Percentiles rank a stretch among this genome's conserved stretches.
phyloP scores from a whole-genome alignment of 2,329 filamentous ascomycete species.

The Coniochaeta ligniaria region DNA sequence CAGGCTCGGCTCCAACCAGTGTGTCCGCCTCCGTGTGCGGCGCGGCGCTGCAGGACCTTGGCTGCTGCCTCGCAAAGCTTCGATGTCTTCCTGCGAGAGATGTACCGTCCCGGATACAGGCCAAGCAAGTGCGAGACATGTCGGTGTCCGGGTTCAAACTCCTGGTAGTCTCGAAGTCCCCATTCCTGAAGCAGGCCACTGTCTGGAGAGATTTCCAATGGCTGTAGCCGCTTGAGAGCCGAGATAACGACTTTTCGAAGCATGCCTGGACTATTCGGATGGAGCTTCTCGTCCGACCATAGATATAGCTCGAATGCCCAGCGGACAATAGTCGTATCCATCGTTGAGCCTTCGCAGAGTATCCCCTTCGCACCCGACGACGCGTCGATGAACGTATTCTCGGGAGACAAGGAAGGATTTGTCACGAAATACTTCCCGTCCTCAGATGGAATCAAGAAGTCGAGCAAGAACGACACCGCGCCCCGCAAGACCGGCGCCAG shows the following conservation, averaged over 20 bases:
- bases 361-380: constrained; percentile 26
- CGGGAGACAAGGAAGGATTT: constrained; percentile 26
- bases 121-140: constrained; percentile 44
- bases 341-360: constrained; percentile 35
- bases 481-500: constrained; percentile 20
- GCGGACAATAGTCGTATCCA: constrained; percentile 36
- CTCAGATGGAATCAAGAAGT: constrained; percentile 15
- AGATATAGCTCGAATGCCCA: constrained; percentile 15
- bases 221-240: constrained; percentile 13
- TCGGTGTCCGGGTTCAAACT: constrained; percentile 38
- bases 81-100: constrained; percentile 15
- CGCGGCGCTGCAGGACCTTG: constrained; percentile 19
- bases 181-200: constrained; percentile 33
- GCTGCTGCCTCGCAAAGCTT: constrained; percentile 19
- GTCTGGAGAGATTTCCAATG: constrained; percentile 14
- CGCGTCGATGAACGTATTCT: constrained; percentile 18
- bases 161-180: constrained; percentile 25
- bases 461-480: constrained; percentile 21
- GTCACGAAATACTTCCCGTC: constrained; percentile 19
- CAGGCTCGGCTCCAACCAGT: constrained; percentile 46
- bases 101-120: constrained; percentile 34
- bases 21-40: constrained; percentile 26
- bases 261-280: not conserved
- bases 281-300: constrained; percentile 13
- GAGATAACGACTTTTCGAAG: constrained; percentile 12